A percentile compares a stretch with the other conserved stretches of the same genome.
Evolutionary conservation across 192 early-diverging fungal genomes (phyloP).

Genomic region (Funneliformis geosporum): DNA sequence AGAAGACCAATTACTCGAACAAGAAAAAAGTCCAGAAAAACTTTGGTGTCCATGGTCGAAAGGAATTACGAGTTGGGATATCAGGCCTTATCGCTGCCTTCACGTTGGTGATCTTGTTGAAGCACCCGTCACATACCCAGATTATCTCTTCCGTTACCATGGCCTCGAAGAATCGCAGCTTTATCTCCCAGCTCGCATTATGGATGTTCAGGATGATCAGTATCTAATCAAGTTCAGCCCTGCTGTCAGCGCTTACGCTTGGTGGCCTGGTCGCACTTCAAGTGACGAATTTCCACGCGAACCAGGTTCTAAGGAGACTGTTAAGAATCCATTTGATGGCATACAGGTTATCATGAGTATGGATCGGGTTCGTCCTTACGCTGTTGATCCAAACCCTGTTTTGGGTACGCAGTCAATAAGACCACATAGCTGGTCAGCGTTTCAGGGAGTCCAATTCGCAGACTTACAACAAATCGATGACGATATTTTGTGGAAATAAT

Average conservation of each 20-base stretch:
- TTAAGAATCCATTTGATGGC: conserved; percentile 8
- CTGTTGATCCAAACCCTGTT: background rate
- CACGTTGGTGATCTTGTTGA: conserved; percentile 27
- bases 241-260: conserved; percentile 14
- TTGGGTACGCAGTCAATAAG: conserved; percentile 20
- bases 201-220: conserved; percentile 13
- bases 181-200: conserved; percentile 27
- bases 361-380: conserved; percentile 20
- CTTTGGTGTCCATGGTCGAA: conserved; percentile 18
- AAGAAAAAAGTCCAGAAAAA: background rate
- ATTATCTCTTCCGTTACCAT: conserved; percentile 16
- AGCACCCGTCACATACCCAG: conserved; percentile 25
- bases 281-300: background rate
- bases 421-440: conserved; percentile 20
- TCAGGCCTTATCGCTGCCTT: conserved; percentile 30
- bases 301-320: conserved; percentile 1
- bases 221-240: conserved; percentile 27
- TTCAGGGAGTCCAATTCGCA: conserved; percentile 19
- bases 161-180: conserved; percentile 18
- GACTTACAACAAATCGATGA: conserved; percentile 22
- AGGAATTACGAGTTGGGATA: background rate
- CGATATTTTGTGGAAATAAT: background rate
- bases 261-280: conserved; percentile 26
- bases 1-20: background rate
- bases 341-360: conserved; percentile 8